phyloP scores from a whole-genome alignment of 2,329 filamentous ascomycete genomes.

The Davidsoniella australis region DNA sequence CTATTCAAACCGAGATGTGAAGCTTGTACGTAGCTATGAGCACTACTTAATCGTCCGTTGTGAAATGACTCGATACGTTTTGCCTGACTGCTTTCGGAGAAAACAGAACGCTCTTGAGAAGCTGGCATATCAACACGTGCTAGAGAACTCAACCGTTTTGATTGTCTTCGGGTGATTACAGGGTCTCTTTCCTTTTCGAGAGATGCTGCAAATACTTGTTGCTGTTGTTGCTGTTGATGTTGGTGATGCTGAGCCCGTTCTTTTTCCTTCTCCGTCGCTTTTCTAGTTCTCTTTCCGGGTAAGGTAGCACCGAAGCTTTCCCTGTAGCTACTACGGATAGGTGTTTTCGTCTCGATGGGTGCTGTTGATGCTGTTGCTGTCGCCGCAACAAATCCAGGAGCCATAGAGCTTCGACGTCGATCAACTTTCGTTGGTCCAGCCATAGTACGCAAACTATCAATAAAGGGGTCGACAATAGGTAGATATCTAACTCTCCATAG shows the following conservation, averaged over 20 bases:
- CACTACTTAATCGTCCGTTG: conserved; percentile 43
- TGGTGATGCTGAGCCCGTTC: conserved; percentile 11
- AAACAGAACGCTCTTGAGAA: conserved; percentile 65
- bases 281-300: conserved; percentile 34
- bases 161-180: conserved; percentile 38
- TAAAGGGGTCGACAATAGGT: conserved; percentile 43
- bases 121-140: conserved; percentile 75
- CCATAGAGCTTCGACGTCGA: conserved; percentile 45
- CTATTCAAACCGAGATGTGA: conserved; percentile 39
- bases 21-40: conserved; percentile 28
- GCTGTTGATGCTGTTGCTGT: conserved; percentile 20
- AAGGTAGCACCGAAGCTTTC: conserved; percentile 57
- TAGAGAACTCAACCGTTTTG: conserved; percentile 76
- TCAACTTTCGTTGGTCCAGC: conserved; percentile 25
- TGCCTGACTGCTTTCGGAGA: conserved; percentile 44
- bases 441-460: conserved; percentile 18
- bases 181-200: conserved; percentile 51
- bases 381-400: conserved; percentile 29
- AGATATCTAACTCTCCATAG: conserved; percentile 74
- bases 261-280: conserved; percentile 23
- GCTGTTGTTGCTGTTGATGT: background rate
- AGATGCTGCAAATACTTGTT: conserved; percentile 34
- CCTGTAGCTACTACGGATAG: conserved; percentile 49
- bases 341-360: conserved; percentile 60
- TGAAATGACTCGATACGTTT: conserved; percentile 59